Evolutionary conservation across 306 rosid species (phyloP), one percentile per base, ranked within the genome.

Genomic region (Ormosia emarginata): DNA sequence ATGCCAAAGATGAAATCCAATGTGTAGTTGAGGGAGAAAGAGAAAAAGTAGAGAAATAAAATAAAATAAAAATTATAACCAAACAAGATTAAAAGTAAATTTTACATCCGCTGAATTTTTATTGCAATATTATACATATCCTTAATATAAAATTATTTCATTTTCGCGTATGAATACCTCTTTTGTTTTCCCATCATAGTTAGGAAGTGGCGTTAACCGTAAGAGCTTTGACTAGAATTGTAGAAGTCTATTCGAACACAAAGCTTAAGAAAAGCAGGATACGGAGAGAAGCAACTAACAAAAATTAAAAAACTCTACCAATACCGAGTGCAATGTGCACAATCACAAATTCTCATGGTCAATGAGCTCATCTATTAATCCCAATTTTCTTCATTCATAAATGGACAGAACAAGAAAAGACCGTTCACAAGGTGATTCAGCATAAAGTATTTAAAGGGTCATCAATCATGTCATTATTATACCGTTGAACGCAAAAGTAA

Each of bases 1-100:
- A 74, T 37, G 68, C 52, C 79, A 74, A 57, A 40, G 41, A 58
- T 40, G 78, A 58, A 24, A 58, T 41, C 56, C 68, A 68, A 43
- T 18, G 39, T 55, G 74, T 24, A 24, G 74, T 44, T 44, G 74
- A 68, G 24, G 55, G 52, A 36, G 24, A 24, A 57, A 55, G 18
- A 13, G 41, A 74, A 57, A 40, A 24, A 56, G 50, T 36, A 4
- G 14, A 10, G 8, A 24, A 24, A 24, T 24, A 55, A 37, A 37
- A 5, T 0, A 5, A 17, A 2, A 11, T 9, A 3, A 52, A 29
- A 14, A 24, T 34, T 15, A 34, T n/a, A 52, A 15, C 33, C 8
- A 66, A 66, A 66, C 50, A 66, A 39, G 12, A 66, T 39, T 37
- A 39, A 6, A 65, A n/a, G 39, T 24, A 24, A 37, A 7, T 2